Percentiles rank a stretch among this genome's conserved stretches.
These are phyloP conservation scores for Malus domestica DNA, from an alignment of 306 rosid species.

Conservation along the genomic window DNA sequence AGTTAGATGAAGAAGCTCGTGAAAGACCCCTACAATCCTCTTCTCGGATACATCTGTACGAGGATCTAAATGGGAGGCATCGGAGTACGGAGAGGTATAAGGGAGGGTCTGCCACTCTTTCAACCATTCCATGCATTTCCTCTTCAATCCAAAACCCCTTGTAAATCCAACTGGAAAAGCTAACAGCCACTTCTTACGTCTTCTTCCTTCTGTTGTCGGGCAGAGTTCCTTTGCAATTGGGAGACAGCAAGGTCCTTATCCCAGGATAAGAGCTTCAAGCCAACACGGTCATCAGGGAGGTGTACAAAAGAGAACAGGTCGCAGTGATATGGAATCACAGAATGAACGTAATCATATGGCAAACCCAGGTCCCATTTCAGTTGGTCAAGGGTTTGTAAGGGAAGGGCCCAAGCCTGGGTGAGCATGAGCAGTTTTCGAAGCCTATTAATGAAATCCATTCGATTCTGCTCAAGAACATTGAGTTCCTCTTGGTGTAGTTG, in stretches of 20 bases:
- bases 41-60: conserved; percentile 87
- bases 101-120: conserved; percentile 90
- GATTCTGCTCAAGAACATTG: conserved; percentile 24
- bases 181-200: conserved; percentile 42
- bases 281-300: conserved; percentile 61
- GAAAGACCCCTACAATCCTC: conserved; percentile 88
- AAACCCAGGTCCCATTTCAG: conserved; percentile 89
- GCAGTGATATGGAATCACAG: conserved; percentile 40
- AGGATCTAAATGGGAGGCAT: conserved; percentile 68
- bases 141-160: conserved; percentile 80
- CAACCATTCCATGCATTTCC: conserved; percentile 83
- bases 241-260: conserved; percentile 63
- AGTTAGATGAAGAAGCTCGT: conserved; percentile 80
- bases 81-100: conserved; percentile 63
- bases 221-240: conserved; percentile 50
- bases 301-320: conserved; percentile 45
- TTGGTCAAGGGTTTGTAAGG: conserved; percentile 77
- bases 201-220: conserved; percentile 47
- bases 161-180: conserved; percentile 77
- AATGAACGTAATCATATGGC: conserved; percentile 63
- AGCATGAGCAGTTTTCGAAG: conserved; percentile 76
- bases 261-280: conserved; percentile 65
- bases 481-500: conserved; percentile 36
- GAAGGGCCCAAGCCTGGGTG: conserved; percentile 55
- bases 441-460: conserved; percentile 53